Evolutionary conservation across 1,284 basidiomycete species (phyloP), one percentile per base, ranked within the genome.

Genomic region (Agaricales sp.): DNA sequence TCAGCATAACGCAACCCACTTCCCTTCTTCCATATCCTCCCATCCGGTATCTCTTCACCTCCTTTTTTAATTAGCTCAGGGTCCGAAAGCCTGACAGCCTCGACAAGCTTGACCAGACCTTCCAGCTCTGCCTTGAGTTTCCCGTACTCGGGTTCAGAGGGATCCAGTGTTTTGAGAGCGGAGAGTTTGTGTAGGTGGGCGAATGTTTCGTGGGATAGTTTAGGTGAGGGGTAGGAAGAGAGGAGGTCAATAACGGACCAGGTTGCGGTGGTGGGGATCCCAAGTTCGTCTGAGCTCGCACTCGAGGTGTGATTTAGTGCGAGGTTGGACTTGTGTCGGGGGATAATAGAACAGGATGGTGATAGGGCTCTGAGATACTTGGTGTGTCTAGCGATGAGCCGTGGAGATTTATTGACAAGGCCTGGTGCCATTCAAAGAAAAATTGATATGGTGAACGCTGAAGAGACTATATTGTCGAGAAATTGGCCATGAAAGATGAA

Each of bases 191-290:
- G 80, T 2, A 89, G 70, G 39, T 70, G 78, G 35, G 69, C 68
- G 41, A 90, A 66, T 1, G 77, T 80, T 16, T 63, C 56, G 2
- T 74, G 57, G 4, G 79, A 69, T 47, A 89, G 66, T 2, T 66
- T 68, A 4, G 85, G 86, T 18, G 71, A 75, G 2, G 84, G 79
- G 58, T 87, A 88, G 3, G 86, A 87, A 6, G 82, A 80, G 2
- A 89, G 63, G 2, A 90, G 72, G 45, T 79, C 67, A 58, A 80
- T 73, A 45, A 90, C 78, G 46, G 87, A 90, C 87, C 87, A 90
- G 1, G 80, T 80, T 19, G 86, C 78, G 45, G 64, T 61, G 0
- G 70, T 51, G 12, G 86, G 87, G 50, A 88, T 76, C 14, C 77
- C 81, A 51, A 66, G 74, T 11, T 68, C 62, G 55, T 87, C 84